Base-by-base conservation (phyloP, 495 filamentous ascomycete species). In the Penicillium soppii region DNA sequence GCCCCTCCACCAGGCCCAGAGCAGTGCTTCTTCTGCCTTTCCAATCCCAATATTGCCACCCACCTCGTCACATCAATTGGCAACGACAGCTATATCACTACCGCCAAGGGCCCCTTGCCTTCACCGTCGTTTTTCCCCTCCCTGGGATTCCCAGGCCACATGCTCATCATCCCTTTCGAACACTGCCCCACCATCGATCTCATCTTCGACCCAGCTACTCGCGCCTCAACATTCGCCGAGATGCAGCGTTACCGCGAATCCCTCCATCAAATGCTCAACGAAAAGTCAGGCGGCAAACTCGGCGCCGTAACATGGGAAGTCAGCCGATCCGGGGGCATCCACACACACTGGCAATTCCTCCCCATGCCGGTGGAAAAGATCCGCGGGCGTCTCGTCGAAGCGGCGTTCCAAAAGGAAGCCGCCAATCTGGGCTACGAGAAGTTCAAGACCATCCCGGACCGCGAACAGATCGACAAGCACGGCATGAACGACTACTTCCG, bases 311-410 rank as follows among this genome's bases (percentile, higher is more conserved):
- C 91, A 0, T 98, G 90, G 80, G 92, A 97, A 70, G 86, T 98
- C 55, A 89, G 83, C 59, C 82, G 91, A 15, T 73, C 71, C 2
- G 76, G 77, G 9, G 90, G 90, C 19, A 85, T 97, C 44, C 94
- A 98, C 63, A 76, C 81, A 0, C 94, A 96, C 61, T 97, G 92
- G 94, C 94, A 98, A 73, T 92, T 95, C 59, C 75, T 97, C 25
- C 92, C 94, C 2, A 78, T 95, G 1, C 79, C 87, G 0, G 62
- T 75, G 0, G 76, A 84, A 9, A 67, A 89, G 19, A 76, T 95
- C 33, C 65, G 62, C 8, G 79, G 82, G 35, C 85, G 86, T 0
- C 74, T 92, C 1, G 88, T 95, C 7, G 87, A 91, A 59, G 89
- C 87, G 0, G 91, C 83, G 0, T 96, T 96, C 75, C 82, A 84